Conservation (phyloP, 352 stramenopile genomes). For the Saprolegnia diclina region DNA sequence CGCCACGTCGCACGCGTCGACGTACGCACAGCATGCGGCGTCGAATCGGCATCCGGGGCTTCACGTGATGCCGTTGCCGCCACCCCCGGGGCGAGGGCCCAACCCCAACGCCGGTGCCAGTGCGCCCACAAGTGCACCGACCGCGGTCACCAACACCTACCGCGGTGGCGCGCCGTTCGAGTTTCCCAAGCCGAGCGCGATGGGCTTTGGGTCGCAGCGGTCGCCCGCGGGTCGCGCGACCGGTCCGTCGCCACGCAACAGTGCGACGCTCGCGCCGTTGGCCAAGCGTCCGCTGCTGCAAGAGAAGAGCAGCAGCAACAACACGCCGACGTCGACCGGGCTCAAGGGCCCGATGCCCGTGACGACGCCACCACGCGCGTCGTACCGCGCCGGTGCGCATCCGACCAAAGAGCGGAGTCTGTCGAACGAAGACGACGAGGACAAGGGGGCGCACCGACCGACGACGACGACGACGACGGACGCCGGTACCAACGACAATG, state of each 20-base stretch:
- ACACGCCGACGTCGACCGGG: background rate
- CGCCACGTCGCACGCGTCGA: background rate
- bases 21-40: conserved; percentile 4
- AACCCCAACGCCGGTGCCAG: background rate
- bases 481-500: no score
- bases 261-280: background rate
- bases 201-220: background rate
- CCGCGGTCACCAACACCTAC: background rate
- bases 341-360: conserved; percentile 16
- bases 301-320: background rate
- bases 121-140: no score
- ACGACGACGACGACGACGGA: conserved; percentile 13
- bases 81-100: background rate
- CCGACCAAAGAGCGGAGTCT: background rate
- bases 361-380: background rate
- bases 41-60: background rate
- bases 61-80: background rate
- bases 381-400: background rate
- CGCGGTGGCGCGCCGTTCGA: background rate
- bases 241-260: background rate
- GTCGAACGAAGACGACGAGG: conserved; percentile 19
- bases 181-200: conserved; percentile 2
- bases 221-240: no score
- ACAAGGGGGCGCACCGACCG: background rate
- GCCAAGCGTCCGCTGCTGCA: background rate